phyloP scores from a whole-genome alignment of 306 rosid genomes.

The Trichosanthes cucumerina region DNA sequence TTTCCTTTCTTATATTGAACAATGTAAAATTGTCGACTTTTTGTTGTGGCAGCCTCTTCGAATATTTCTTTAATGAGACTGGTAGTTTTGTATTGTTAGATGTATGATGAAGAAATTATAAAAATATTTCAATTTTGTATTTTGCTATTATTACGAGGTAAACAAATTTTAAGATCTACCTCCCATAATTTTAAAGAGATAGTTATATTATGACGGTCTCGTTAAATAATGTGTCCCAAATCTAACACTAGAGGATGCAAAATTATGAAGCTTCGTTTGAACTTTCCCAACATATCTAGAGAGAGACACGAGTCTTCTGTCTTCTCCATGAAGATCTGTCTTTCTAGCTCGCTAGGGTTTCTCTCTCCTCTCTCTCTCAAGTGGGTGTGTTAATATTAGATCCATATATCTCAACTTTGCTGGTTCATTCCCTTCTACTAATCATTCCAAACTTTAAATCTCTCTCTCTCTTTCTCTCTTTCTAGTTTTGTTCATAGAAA shows the following conservation, averaged over 20 bases:
- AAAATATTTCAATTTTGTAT: too few species aligned
- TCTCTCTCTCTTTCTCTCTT: neutral
- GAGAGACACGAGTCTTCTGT: constrained; percentile 12
- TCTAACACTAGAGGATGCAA: too few species aligned
- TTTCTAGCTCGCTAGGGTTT: neutral
- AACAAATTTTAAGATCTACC: too few species aligned
- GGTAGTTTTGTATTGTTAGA: too few species aligned
- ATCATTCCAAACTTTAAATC: neutral
- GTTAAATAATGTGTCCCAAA: too few species aligned
- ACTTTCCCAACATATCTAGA: constrained; percentile 8
- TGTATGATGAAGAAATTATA: too few species aligned
- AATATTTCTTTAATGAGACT: too few species aligned
- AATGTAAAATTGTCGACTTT: too few species aligned
- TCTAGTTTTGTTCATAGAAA: neutral
- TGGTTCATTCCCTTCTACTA: neutral
- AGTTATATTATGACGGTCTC: neutral
- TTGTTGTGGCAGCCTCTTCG: too few species aligned
- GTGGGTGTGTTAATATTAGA: constrained; percentile 1
- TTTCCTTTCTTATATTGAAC: too few species aligned
- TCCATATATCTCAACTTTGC: neutral
- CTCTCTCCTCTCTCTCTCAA: neutral
- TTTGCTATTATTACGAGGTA: too few species aligned
- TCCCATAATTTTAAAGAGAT: too few species aligned
- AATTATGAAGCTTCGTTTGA: neutral
- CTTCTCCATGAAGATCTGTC: constrained; percentile 15